Evolutionary conservation across 805 yeast genomes (phyloP).

Genomic region (Candida alai): DNA sequence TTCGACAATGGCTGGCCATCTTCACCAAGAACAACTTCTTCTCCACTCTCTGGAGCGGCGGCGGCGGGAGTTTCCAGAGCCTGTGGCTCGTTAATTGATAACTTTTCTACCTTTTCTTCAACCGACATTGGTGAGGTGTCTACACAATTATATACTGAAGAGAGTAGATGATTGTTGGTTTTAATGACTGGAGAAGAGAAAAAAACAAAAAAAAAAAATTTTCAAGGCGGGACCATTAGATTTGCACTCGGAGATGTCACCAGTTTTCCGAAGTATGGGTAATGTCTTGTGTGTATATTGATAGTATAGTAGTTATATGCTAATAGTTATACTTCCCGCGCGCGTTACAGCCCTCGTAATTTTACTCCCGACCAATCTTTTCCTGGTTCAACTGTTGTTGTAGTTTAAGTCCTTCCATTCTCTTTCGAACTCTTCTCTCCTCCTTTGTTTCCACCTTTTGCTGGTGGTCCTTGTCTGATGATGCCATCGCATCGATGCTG

Average conservation of each 20-base stretch:
- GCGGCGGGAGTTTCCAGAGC: conserved; percentile 15
- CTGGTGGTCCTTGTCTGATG: conserved; percentile 1
- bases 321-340: too few relatives aligned
- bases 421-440: conserved; percentile 51
- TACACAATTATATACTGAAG: not conserved
- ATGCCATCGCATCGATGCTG: conserved; percentile 34
- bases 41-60: conserved; percentile 20
- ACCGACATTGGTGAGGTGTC: conserved; percentile 17
- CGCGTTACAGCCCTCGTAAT: too few relatives aligned
- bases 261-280: too few relatives aligned
- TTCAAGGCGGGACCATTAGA: conserved; percentile 3
- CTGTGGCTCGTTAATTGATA: conserved; percentile 14
- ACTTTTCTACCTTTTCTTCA: conserved; percentile 21
- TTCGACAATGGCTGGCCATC: conserved; percentile 89
- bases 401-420: conserved; percentile 46
- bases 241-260: too few relatives aligned
- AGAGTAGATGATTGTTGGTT: not conserved
- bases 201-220: conserved; percentile 4
- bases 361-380: too few relatives aligned
- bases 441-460: conserved; percentile 47
- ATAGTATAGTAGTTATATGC: too few relatives aligned
- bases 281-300: too few relatives aligned
- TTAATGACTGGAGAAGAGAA: not conserved
- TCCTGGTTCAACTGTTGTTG: conserved; percentile 16
- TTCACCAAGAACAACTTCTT: conserved; percentile 43